Base-by-base conservation (phyloP, 1,284 basidiomycete species). In the Ceratobasidium sp. region DNA sequence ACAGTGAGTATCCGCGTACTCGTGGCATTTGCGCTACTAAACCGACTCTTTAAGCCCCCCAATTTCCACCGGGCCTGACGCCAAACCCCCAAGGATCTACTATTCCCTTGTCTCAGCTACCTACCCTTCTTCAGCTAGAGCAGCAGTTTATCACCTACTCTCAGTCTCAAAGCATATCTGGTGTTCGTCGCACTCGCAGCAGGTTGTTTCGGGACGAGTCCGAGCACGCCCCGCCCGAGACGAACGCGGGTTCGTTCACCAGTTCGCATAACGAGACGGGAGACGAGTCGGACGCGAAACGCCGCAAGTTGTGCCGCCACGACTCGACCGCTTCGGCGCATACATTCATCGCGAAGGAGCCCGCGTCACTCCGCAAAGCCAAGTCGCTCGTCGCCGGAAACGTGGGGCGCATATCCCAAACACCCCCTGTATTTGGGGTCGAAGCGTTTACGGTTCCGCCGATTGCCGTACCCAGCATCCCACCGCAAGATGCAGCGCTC, bases 291-390 rank as follows among this genome's bases (percentile, higher is more conserved):
- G 53, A 58, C 49, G 27, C 24, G 9, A 69, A 69, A 24, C 65
- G 65, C 65, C 65, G 65, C 53, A 69, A 69, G 22, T 46, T 69
- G 19, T 24, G 51, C 27, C 34, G 51, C 1, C 34, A 69, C 22
- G 65, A 69, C 27, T 69, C 65, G 34, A 56, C 37, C 39, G 61
- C 39, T 16, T 69, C 65, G 2, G 65, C 65, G 65, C 65, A 69
- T 58, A 69, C 51, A 54, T 69, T 69, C 41, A 19, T 41, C n/a
- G 51, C 53, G 6, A 69, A 29, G 9, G 65, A 69, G 37, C 53
- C 65, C 24, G 65, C 65, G 11, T 69, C 65, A 9, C 53, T 69
- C 14, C 65, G 65, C 24, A 69, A 58, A n/a, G 65, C 65, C 37
- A 69, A 43, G 53, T 69, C 65, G 8, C 65, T 69, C 31, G 19